These are phyloP conservation scores for Diplosphaera chodatii DNA, from an alignment of 139 green algal genomes.

Conservation along the genomic window DNA sequence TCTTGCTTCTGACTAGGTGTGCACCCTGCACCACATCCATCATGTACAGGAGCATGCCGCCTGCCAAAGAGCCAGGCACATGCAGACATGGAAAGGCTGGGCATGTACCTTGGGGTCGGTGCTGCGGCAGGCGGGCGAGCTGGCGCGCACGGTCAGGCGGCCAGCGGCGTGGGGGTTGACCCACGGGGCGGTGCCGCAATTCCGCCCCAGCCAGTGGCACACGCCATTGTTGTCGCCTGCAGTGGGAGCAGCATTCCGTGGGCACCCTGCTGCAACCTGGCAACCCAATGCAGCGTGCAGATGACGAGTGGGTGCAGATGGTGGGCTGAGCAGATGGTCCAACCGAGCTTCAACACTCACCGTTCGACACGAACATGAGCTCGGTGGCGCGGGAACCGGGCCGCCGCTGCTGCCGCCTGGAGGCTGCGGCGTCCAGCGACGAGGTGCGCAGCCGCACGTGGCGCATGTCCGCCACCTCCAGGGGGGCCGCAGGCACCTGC, in stretches of 20 bases:
- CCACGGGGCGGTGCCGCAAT: conserved; percentile 45
- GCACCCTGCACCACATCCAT: too few relatives aligned
- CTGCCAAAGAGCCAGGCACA: too few relatives aligned
- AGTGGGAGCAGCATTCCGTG: too few relatives aligned
- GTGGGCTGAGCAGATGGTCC: too few relatives aligned
- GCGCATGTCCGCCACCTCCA: conserved; percentile 26
- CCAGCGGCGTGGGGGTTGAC: conserved; percentile 67
- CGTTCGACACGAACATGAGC: conserved; percentile 72
- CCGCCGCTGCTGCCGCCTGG: conserved; percentile 24
- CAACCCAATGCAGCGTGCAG: too few relatives aligned
- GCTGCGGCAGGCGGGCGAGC: conserved; percentile 46
- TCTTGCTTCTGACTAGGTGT: too few relatives aligned
- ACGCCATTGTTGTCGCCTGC: conserved; percentile 63
- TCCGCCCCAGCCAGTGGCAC: conserved; percentile 40
- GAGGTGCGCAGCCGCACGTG: conserved; percentile 17
- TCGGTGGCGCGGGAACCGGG: conserved; percentile 32
- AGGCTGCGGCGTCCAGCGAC: conserved; percentile 1
- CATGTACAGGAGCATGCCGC: too few relatives aligned
- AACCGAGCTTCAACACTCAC: too few relatives aligned
- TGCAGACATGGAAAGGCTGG: too few relatives aligned
- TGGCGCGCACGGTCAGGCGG: conserved; percentile 47
- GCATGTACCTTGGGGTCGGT: conserved; percentile 50
- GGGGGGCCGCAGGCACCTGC: conserved; percentile 5
- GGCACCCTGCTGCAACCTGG: too few relatives aligned
- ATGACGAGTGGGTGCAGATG: too few relatives aligned